Evolutionary conservation across 2,329 filamentous ascomycete genomes (phyloP), one percentile per base, ranked within the genome.

Genomic region (Colletotrichum theobromicola): DNA sequence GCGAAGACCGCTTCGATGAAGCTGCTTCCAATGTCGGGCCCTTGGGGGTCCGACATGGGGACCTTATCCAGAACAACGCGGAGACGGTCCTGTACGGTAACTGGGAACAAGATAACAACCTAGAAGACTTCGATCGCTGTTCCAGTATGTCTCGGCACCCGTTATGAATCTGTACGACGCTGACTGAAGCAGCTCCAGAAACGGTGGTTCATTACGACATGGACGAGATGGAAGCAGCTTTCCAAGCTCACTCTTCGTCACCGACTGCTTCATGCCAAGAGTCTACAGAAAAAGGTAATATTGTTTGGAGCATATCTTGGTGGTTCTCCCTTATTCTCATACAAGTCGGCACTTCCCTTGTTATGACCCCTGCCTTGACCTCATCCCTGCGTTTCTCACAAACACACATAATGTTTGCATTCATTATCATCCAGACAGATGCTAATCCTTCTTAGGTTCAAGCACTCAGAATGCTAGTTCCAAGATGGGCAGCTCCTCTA

Each of bases 71-170:
- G 7, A 65, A 70, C 28, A 70, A 37, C n/a, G 53, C 67, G 53
- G 50, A 72, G 26, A 75, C 72, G 34, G 62, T 75, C 28, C 58
- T 75, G 24, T 75, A 75, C 69, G 72, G 72, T 12, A 62, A 67
- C 26, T 75, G 72, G 72, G 69, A 75, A 35, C 72, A 75, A 34
- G 72, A 75, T 68, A 75, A 75, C 34, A 75, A 75, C 62, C 35
- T 75, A 21, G 61, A 58, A 26, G 57, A 72, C 5, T 57, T 75
- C 69, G 46, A 58, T 30, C 63, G 63, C 46, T 30, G 62, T 67
- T 67, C 69, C 8, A 72, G 72, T 75, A 50, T 30, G 72, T 72
- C 57, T 32, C 28, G 10, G 34, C 2, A 16, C 34, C 10, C 13
- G 13, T 13, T 5, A 46, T 28, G 12, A 24, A 10, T 16, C 4